Conservation (phyloP, 306 rosid genomes). For the Prosopis cineraria region DNA sequence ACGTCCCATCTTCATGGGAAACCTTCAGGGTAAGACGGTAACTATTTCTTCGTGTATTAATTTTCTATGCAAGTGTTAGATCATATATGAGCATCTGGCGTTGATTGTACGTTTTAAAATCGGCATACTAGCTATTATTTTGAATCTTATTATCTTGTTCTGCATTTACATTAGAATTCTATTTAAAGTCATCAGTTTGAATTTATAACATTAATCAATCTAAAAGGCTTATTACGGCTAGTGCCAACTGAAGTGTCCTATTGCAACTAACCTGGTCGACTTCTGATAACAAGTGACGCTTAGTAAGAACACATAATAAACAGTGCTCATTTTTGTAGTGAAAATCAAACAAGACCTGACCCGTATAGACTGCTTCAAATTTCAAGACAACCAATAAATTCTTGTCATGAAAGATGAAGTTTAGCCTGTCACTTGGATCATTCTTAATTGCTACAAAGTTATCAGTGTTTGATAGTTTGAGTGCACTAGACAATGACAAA, state of each 20-base stretch:
- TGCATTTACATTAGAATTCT: not conserved
- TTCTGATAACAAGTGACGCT: not conserved
- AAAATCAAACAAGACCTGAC: not conserved
- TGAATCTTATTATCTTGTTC: conserved; percentile 3
- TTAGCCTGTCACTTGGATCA: conserved; percentile 9
- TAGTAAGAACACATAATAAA: not conserved
- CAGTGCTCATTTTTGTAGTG: not conserved
- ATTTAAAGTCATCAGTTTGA: not conserved
- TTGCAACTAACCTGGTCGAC: conserved; percentile 1
- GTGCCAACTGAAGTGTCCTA: not conserved
- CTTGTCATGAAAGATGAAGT: conserved; percentile 1
- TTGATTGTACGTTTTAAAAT: not conserved
- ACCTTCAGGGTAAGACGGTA: conserved; percentile 68
- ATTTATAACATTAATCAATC: not conserved
- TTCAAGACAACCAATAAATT: conserved; percentile 3
- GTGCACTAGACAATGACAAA: not conserved
- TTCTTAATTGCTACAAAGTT: not conserved
- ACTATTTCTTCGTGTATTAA: conserved; percentile 23
- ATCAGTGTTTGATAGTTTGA: conserved; percentile 3
- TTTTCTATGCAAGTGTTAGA: conserved; percentile 1
- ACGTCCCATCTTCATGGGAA: conserved; percentile 86
- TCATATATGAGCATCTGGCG: not conserved
- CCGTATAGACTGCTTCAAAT: no score
- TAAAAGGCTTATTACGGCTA: not conserved
- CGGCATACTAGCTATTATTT: not conserved